phyloP scores from a whole-genome alignment of 2,329 filamentous ascomycete genomes.

The Trichoderma oligosporum region DNA sequence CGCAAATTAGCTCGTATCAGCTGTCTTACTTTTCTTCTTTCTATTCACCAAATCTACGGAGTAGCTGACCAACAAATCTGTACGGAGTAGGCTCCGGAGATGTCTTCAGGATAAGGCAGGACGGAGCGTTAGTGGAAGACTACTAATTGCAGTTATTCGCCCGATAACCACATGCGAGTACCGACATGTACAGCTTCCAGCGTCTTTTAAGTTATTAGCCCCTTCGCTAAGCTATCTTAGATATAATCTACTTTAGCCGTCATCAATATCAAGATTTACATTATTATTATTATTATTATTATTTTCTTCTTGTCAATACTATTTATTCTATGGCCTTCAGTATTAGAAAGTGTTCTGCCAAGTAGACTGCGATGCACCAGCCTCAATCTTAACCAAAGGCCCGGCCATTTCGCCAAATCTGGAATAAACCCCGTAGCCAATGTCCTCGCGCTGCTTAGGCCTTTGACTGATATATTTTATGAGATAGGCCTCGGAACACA shows the following conservation, averaged over 20 bases:
- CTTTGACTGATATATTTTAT: too few species aligned
- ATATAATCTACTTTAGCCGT: too few species aligned
- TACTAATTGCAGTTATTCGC: background rate
- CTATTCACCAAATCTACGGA: background rate
- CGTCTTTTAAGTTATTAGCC: background rate
- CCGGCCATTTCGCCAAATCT: conserved; percentile 3
- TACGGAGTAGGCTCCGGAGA: conserved; percentile 1
- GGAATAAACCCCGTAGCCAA: conserved; percentile 5
- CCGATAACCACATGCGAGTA: conserved; percentile 11
- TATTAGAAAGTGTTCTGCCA: background rate
- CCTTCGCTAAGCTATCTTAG: background rate
- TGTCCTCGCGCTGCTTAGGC: background rate
- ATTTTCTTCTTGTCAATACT: too few species aligned
- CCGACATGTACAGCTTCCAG: background rate
- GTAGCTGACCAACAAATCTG: too few species aligned
- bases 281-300: too few species aligned
- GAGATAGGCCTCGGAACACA: too few species aligned
- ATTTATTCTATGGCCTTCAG: too few species aligned
- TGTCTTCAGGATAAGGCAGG: conserved; percentile 10
- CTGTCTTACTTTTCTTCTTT: background rate
- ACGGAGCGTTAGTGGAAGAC: background rate
- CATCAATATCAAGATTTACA: too few species aligned
- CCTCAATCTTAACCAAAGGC: conserved; percentile 1
- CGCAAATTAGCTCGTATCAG: background rate
- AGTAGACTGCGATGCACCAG: background rate